Conservation (phyloP, 495 filamentous ascomycete species). For the Penicillium samsonianum region DNA sequence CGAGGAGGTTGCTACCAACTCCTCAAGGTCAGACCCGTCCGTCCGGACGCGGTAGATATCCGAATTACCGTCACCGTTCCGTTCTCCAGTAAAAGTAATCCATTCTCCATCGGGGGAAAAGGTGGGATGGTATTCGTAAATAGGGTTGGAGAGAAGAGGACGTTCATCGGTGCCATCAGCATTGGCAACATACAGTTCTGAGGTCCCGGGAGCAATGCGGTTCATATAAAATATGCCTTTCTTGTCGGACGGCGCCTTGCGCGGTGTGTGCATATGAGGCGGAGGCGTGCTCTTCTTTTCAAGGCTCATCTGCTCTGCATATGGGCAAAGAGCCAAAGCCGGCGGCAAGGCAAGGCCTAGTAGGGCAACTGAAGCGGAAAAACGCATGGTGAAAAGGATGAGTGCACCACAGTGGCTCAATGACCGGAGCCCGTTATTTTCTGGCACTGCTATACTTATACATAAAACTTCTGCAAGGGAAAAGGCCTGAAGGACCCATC, state of each 20-base stretch:
- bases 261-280: not conserved
- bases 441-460: constrained; percentile 7
- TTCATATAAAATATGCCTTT: constrained; percentile 28
- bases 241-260: not conserved
- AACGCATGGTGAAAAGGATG: not conserved
- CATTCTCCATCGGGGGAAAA: constrained; percentile 38
- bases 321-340: constrained; percentile 12
- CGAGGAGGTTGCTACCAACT: constrained; percentile 21
- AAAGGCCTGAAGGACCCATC: constrained; percentile 1
- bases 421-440: not conserved
- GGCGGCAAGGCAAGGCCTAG: constrained; percentile 3
- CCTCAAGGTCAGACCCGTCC: constrained; percentile 27
- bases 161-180: constrained; percentile 35
- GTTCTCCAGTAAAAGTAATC: constrained; percentile 35
- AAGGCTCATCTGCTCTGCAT: constrained; percentile 9
- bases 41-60: constrained; percentile 33
- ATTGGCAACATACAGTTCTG: constrained; percentile 37
- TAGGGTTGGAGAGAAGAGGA: constrained; percentile 27
- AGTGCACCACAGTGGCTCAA: not conserved
- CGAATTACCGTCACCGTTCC: constrained; percentile 33
- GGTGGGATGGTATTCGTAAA: constrained; percentile 39
- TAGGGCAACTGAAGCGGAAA: not conserved
- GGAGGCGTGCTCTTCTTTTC: constrained; percentile 5
- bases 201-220: constrained; percentile 35
- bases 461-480: not conserved